Evolutionary conservation across 805 yeast species (phyloP).

Genomic region (Pichia rugopelliculosa): DNA sequence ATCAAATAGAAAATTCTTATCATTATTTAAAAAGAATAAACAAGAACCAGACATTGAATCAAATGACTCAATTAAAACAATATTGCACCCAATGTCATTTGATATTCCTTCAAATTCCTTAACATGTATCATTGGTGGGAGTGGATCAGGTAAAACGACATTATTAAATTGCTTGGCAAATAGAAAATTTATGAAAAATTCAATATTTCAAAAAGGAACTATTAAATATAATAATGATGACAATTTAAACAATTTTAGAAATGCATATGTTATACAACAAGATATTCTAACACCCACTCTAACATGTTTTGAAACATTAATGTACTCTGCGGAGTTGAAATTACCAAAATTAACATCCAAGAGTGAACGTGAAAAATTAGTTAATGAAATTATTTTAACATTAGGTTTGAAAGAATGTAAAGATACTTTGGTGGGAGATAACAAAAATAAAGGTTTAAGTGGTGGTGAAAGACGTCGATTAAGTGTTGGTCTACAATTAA

Average conservation of each 20-base stretch:
- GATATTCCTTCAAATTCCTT: slow-evolving; percentile 54
- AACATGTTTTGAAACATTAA: slow-evolving; percentile 63
- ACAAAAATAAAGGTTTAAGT: slow-evolving; percentile 51
- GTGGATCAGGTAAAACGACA: slow-evolving; percentile 85
- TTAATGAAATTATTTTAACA: slow-evolving; percentile 53
- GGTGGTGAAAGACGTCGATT: slow-evolving; percentile 82
- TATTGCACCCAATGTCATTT: slow-evolving; percentile 48
- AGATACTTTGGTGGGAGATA: slow-evolving; percentile 50
- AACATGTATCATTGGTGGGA: slow-evolving; percentile 80
- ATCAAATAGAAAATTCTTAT: not conserved
- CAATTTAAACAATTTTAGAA: slow-evolving; percentile 25
- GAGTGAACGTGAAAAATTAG: slow-evolving; percentile 39
- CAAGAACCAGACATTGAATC: slow-evolving; percentile 18
- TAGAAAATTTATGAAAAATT: slow-evolving; percentile 30
- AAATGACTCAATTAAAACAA: slow-evolving; percentile 24
- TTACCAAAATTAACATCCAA: slow-evolving; percentile 41
- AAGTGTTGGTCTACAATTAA: slow-evolving; percentile 69
- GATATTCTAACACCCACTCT: slow-evolving; percentile 66
- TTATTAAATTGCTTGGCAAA: slow-evolving; percentile 59
- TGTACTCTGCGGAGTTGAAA: slow-evolving; percentile 64
- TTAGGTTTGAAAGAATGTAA: slow-evolving; percentile 61
- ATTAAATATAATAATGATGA: slow-evolving; percentile 35
- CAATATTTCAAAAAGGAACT: slow-evolving; percentile 31
- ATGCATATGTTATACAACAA: slow-evolving; percentile 69
- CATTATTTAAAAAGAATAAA: not conserved